Conservation (phyloP, 192 early-diverging fungal species). For the Coemansia sp. region DNA sequence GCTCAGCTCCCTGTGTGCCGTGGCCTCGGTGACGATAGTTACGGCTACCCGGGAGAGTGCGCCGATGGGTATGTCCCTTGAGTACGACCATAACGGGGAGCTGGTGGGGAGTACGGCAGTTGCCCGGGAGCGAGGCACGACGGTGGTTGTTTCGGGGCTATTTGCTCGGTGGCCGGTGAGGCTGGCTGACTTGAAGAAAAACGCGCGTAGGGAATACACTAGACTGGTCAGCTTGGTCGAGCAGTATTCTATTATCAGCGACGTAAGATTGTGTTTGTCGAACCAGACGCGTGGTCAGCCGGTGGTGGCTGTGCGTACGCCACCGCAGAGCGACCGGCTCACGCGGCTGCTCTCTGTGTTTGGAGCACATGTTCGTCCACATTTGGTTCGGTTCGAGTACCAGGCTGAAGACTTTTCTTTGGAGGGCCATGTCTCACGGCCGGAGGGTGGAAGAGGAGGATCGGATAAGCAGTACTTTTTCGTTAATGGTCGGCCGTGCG, state of each 20-base stretch:
- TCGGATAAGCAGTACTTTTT: conserved; percentile 86
- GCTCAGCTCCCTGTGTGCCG: conserved; percentile 83
- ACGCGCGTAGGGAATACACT: conserved; percentile 77
- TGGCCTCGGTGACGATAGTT: conserved; percentile 60
- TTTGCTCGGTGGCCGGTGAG: conserved; percentile 91
- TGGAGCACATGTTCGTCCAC: conserved; percentile 61
- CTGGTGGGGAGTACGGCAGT: conserved; percentile 53
- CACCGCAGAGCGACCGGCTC: conserved; percentile 21
- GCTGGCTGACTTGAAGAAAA: conserved; percentile 79
- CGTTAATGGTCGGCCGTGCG: conserved; percentile 89
- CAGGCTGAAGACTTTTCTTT: conserved; percentile 8
- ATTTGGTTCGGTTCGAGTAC: conserved; percentile 19
- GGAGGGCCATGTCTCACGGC: conserved; percentile 63
- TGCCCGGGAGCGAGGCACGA: conserved; percentile 77
- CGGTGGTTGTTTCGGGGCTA: conserved; percentile 70
- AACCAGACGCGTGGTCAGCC: conserved; percentile 59
- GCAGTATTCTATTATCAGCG: conserved; percentile 78
- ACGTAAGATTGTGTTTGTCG: conserved; percentile 65
- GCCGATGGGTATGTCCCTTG: conserved; percentile 65
- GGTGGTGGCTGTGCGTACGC: conserved; percentile 15
- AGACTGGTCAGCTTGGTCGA: conserved; percentile 80
- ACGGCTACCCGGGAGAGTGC: conserved; percentile 65
- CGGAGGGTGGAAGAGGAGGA: conserved; percentile 70
- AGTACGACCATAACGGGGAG: conserved; percentile 69
- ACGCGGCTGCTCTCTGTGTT: conserved; percentile 71